A percentile compares a stretch with the other conserved stretches of the same genome.
Conservation (phyloP, 2,329 filamentous ascomycete genomes). For the Ceratocystis variospora region DNA sequence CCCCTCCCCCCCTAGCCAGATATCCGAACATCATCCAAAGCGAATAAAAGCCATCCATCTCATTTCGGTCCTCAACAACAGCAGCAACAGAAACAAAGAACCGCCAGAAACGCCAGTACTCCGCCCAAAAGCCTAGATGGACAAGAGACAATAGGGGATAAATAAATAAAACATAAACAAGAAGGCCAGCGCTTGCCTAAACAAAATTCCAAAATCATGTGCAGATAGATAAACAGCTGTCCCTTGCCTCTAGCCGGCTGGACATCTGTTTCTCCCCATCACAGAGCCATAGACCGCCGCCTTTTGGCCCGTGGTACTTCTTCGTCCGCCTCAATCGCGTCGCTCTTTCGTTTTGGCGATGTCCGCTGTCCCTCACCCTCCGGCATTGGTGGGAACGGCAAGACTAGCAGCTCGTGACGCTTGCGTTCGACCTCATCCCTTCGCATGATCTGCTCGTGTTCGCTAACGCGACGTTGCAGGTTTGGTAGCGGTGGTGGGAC, state of each 20-base stretch:
- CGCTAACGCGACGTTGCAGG: constrained; percentile 2
- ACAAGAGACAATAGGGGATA: neutral
- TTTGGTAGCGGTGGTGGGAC: neutral
- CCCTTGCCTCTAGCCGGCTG: no score
- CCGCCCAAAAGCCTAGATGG: neutral
- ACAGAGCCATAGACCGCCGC: constrained; percentile 7
- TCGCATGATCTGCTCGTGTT: constrained; percentile 1
- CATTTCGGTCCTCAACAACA: neutral
- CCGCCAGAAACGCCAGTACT: neutral
- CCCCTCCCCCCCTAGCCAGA: neutral
- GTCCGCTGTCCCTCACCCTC: neutral
- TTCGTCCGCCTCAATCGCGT: neutral
- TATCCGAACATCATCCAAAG: neutral
- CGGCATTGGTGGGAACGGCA: constrained; percentile 35
- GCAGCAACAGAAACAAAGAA: neutral
- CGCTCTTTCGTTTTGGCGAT: neutral
- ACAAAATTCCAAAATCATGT: neutral
- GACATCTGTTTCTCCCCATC: neutral
- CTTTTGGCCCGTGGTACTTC: constrained; percentile 5
- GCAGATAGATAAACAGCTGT: no score
- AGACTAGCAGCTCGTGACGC: constrained; percentile 19
- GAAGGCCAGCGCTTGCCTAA: neutral
- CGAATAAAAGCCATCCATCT: neutral
- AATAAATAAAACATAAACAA: neutral
- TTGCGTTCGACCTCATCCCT: constrained; percentile 1